phyloP scores from a whole-genome alignment of 2,329 filamentous ascomycete genomes.

The Bimuria novae-zelandiae region DNA sequence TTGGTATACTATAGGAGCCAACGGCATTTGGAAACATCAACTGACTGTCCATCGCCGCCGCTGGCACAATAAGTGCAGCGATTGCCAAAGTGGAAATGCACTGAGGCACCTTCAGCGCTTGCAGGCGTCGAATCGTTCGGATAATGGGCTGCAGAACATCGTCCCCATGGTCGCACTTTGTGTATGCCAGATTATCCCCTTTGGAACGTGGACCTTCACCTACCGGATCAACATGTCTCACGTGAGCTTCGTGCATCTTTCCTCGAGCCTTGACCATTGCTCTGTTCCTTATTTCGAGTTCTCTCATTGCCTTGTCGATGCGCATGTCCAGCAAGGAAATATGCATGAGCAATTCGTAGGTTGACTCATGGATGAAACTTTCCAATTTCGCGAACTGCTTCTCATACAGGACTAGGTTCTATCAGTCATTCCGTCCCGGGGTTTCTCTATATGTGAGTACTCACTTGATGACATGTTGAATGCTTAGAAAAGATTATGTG shows the following conservation, averaged over 20 bases:
- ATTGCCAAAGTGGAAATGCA: neutral
- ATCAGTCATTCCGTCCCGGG: too few relatives aligned
- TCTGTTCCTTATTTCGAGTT: neutral
- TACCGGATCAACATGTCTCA: too few relatives aligned
- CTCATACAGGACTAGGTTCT: neutral
- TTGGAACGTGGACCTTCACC: too few relatives aligned
- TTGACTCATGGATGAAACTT: conserved; percentile 1
- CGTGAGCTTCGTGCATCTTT: neutral
- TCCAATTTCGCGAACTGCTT: conserved; percentile 1
- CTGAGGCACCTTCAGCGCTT: neutral
- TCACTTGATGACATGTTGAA: conserved; percentile 5
- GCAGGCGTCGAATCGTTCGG: neutral
- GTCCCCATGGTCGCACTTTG: too few relatives aligned
- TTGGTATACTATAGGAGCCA: neutral
- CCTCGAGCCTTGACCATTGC: conserved; percentile 1
- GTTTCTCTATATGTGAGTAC: too few relatives aligned
- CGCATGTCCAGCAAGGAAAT: neutral
- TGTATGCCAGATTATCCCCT: too few relatives aligned
- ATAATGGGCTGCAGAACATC: neutral
- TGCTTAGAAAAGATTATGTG: too few relatives aligned
- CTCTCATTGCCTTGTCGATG: neutral
- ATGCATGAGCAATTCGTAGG: neutral
- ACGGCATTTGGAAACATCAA: neutral
- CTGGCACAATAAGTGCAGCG: neutral
- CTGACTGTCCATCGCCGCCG: neutral